Conservation (phyloP, 2,329 filamentous ascomycete species). For the Colletotrichum spinosum region DNA sequence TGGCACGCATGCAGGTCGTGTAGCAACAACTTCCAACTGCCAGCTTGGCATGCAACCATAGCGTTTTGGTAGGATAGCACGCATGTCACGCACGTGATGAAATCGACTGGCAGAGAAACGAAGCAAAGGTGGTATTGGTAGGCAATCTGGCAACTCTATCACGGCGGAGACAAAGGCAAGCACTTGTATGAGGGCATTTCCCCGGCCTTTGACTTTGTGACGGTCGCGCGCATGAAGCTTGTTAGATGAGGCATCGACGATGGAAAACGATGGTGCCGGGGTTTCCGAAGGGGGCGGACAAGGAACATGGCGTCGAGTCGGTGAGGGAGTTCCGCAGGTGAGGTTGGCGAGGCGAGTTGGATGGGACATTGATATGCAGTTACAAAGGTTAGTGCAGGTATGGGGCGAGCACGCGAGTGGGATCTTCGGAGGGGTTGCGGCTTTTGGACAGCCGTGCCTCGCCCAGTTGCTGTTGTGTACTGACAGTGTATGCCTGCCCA, state of each 20-base stretch:
- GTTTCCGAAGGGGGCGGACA: conserved; percentile 28
- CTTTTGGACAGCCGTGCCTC: background rate
- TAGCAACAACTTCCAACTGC: background rate
- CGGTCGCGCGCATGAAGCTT: conserved; percentile 18
- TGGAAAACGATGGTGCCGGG: conserved; percentile 16
- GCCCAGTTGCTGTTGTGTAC: no score
- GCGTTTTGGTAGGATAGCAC: background rate
- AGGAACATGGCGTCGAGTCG: conserved; percentile 28
- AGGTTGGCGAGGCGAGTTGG: conserved; percentile 12
- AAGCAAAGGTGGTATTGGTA: background rate
- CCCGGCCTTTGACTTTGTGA: background rate
- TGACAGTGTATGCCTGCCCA: no score
- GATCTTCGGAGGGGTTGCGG: no score
- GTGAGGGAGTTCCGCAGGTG: background rate
- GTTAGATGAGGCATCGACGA: conserved; percentile 10
- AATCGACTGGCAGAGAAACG: background rate
- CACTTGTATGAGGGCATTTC: background rate
- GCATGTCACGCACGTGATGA: conserved; percentile 6
- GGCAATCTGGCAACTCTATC: conserved; percentile 5
- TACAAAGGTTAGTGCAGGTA: conserved; percentile 24
- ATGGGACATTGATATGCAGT: conserved; percentile 10
- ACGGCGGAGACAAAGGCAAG: conserved; percentile 5
- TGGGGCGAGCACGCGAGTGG: background rate
- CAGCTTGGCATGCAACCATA: conserved; percentile 27
- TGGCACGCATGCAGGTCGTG: background rate